Percentiles rank a stretch among this genome's conserved stretches.
Evolutionary conservation across 805 yeast species (phyloP).

Genomic region (Hermanozyma aechmeae): DNA sequence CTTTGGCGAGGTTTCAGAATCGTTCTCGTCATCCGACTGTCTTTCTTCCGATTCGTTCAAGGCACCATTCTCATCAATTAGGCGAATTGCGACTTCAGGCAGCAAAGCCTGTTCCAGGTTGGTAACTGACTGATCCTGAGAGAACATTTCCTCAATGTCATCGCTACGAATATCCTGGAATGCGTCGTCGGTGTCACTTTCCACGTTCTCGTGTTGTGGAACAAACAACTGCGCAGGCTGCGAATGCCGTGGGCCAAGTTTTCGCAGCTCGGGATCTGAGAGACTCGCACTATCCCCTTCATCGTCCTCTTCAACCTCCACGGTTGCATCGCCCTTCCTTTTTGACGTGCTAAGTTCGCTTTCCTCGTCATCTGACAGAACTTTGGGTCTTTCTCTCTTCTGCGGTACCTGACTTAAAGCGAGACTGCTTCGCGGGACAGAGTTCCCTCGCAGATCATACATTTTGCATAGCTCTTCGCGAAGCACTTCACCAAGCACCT

Average conservation of each 20-base stretch:
- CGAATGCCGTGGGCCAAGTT: not conserved
- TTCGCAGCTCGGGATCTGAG: not conserved
- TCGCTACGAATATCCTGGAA: not conserved
- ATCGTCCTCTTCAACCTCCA: not conserved
- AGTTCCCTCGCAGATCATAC: constrained; percentile 32
- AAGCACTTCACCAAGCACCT: constrained; percentile 44
- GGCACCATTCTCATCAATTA: too few relatives aligned
- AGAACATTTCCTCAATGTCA: not conserved
- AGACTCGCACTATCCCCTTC: not conserved
- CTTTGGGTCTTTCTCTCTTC: too few relatives aligned
- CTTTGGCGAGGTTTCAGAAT: too few relatives aligned
- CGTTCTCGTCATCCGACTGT: too few relatives aligned
- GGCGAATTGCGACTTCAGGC: too few relatives aligned
- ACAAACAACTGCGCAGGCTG: not conserved
- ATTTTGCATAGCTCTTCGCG: constrained; percentile 39
- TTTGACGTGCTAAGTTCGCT: too few relatives aligned
- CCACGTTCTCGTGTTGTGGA: not conserved
- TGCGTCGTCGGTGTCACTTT: not conserved
- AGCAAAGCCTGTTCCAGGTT: not conserved
- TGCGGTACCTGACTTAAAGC: too few relatives aligned
- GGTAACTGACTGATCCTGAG: not conserved
- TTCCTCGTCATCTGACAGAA: too few relatives aligned
- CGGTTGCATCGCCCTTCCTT: too few relatives aligned
- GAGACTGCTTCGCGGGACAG: too few relatives aligned
- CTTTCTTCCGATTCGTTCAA: too few relatives aligned